Evolutionary conservation across 73 alveolate species (phyloP), one percentile per base, ranked within the genome.

Genomic region (Tetrahymena borealis): DNA sequence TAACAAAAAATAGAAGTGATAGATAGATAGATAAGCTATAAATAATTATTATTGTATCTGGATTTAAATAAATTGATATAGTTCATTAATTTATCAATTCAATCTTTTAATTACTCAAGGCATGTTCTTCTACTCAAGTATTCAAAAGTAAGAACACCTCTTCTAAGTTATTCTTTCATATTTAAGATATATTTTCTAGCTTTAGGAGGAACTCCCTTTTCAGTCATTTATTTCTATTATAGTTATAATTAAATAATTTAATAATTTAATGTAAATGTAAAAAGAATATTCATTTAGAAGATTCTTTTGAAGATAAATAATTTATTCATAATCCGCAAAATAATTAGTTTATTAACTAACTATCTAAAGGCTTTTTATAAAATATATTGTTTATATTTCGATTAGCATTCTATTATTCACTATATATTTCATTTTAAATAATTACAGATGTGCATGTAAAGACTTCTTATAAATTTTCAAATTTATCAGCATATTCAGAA

Each of bases 401-500:
- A n/a, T n/a, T n/a, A n/a, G n/a, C n/a, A n/a, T n/a, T n/a, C n/a
- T n/a, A n/a, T n/a, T n/a, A n/a, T n/a, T n/a, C n/a, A n/a, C n/a
- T n/a, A n/a, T n/a, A 39, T 9, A 39, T 7, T 9, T 39, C 7
- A 9, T 39, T 39, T 7, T 60, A 1, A 1, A 13, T 36, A 24
- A 78, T 43, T 94, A 90, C 95, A 7, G 95, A 90, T 28, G 94
- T 91, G 79, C 43, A 40, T 38, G 91, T 93, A 93, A 96, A 96
- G 40, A 96, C 94, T 60, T 96, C 97, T 77, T 94, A 94, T 78
- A 96, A 42, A 78, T 40, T 94, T 78, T 96, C 97, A 91, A 96
- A 96, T 78, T 96, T 96, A 78, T 96, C 98, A 41, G 97, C 97
- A 90, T 91, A 93, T 79, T 96, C 98, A 16, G 91, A 96, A 90